Conservation (phyloP, 495 filamentous ascomycete species). For the Lepraria neglecta region DNA sequence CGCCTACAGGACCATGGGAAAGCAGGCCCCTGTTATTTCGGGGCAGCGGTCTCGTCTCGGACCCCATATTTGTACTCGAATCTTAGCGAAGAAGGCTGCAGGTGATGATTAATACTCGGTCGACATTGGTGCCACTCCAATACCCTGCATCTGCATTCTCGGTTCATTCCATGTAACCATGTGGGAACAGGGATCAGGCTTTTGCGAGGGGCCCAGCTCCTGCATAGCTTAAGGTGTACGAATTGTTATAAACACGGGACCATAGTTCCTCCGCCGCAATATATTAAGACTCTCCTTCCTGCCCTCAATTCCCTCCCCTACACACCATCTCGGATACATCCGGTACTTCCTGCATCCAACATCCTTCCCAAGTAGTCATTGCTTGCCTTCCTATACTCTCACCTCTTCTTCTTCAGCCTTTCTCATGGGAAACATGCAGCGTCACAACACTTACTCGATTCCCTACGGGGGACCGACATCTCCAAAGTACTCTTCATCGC, state of each 20-base stretch:
- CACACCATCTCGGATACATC: slow-evolving; percentile 13
- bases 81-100: slow-evolving; percentile 17
- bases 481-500: slow-evolving; percentile 57
- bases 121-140: slow-evolving; percentile 16
- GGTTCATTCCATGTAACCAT: slow-evolving; percentile 26
- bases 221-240: slow-evolving; percentile 16
- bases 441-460: slow-evolving; percentile 21
- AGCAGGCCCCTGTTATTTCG: slow-evolving; percentile 19
- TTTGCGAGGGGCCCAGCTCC: slow-evolving; percentile 18
- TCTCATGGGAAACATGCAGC: slow-evolving; percentile 27
- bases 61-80: background rate
- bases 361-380: slow-evolving; percentile 2
- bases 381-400: background rate
- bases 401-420: slow-evolving; percentile 6
- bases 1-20: slow-evolving; percentile 4
- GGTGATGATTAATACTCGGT: slow-evolving; percentile 26
- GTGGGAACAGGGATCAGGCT: slow-evolving; percentile 23
- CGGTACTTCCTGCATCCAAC: slow-evolving; percentile 1
- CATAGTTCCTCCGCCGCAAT: slow-evolving; percentile 26
- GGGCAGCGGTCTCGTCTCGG: slow-evolving; percentile 6
- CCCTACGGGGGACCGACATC: slow-evolving; percentile 30
- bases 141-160: slow-evolving; percentile 21
- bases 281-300: slow-evolving; percentile 23
- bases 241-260: slow-evolving; percentile 19
- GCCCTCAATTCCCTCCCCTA: slow-evolving; percentile 13